Percentiles rank a stretch among this genome's conserved stretches.
Conservation (phyloP, 1,284 basidiomycete genomes). For the Retiboletus flavoniger region DNA sequence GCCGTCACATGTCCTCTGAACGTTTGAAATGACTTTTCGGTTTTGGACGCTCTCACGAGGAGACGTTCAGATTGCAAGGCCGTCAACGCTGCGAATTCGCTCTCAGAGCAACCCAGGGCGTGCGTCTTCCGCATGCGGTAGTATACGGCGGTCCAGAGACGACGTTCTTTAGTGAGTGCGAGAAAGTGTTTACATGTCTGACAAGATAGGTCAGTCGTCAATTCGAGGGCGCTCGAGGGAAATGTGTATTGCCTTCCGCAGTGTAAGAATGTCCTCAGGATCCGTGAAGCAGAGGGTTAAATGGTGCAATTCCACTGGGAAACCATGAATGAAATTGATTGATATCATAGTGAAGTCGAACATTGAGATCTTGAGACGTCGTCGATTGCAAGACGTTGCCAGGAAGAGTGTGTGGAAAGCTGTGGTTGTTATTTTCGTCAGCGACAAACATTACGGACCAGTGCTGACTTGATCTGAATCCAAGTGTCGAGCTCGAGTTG, state of each 20-base stretch:
- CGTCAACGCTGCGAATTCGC: conserved; percentile 4
- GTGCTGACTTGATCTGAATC: background rate
- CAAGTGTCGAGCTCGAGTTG: background rate
- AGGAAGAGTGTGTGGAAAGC: too few relatives aligned
- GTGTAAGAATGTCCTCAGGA: conserved; percentile 11
- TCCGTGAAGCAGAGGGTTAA: conserved; percentile 13
- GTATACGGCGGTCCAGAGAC: conserved; percentile 6
- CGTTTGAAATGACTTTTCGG: conserved; percentile 11
- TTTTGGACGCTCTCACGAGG: conserved; percentile 9
- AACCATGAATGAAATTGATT: background rate
- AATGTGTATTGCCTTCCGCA: conserved; percentile 19
- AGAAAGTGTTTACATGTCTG: conserved; percentile 15
- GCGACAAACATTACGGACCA: background rate
- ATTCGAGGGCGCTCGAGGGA: background rate
- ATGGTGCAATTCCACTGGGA: conserved; percentile 18
- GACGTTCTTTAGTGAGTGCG: conserved; percentile 5
- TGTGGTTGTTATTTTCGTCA: conserved; percentile 19
- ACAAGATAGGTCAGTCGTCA: background rate
- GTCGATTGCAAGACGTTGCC: conserved; percentile 6
- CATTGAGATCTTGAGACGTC: too few relatives aligned
- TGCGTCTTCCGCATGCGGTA: conserved; percentile 6
- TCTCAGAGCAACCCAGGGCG: conserved; percentile 1
- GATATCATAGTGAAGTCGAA: too few relatives aligned
- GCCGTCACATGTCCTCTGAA: background rate
- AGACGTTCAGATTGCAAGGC: conserved; percentile 5